Percentiles rank a stretch among this genome's conserved stretches.
Evolutionary conservation across 176 grass and related monocot genomes (phyloP).

Genomic region (Saccharum officinarum): DNA sequence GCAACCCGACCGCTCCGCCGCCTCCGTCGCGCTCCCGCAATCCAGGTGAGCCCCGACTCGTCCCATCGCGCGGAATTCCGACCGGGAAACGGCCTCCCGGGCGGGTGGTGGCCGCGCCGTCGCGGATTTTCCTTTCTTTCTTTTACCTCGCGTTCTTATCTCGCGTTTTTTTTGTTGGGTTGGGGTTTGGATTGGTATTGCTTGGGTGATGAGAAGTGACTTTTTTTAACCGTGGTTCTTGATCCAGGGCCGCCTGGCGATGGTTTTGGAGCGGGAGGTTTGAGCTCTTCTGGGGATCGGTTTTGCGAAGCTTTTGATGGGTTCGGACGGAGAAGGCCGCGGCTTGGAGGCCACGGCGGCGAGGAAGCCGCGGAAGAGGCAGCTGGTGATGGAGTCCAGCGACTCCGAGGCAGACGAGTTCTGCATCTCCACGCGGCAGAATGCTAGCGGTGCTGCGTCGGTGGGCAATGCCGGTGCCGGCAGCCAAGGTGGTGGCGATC

Average conservation of each 20-base stretch:
- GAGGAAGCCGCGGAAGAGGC: constrained; percentile 56
- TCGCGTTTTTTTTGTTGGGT: not conserved
- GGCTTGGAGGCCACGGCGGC: constrained; percentile 2
- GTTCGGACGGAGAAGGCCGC: constrained; percentile 8
- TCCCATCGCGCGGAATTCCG: constrained; percentile 18
- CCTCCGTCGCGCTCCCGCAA: not conserved
- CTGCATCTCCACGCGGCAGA: constrained; percentile 40
- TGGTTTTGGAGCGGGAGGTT: constrained; percentile 28
- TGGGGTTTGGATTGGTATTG: not conserved
- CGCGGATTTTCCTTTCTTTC: not conserved
- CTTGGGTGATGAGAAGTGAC: not conserved
- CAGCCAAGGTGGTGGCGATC: not conserved
- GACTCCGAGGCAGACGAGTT: constrained; percentile 67
- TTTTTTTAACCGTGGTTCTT: not conserved
- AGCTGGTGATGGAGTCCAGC: constrained; percentile 54
- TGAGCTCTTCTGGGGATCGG: constrained; percentile 22
- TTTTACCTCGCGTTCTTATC: not conserved
- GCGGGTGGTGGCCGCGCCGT: not conserved
- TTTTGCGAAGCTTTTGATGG: constrained; percentile 32
- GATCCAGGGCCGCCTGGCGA: constrained; percentile 31
- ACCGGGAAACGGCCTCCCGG: not conserved
- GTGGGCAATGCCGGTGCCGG: constrained; percentile 29
- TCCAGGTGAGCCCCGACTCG: constrained; percentile 39
- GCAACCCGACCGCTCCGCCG: constrained; percentile 17
- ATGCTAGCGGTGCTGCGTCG: not conserved